Evolutionary conservation across 208 protist genomes (phyloP).

Genomic region (Tetramitus jugosus): DNA sequence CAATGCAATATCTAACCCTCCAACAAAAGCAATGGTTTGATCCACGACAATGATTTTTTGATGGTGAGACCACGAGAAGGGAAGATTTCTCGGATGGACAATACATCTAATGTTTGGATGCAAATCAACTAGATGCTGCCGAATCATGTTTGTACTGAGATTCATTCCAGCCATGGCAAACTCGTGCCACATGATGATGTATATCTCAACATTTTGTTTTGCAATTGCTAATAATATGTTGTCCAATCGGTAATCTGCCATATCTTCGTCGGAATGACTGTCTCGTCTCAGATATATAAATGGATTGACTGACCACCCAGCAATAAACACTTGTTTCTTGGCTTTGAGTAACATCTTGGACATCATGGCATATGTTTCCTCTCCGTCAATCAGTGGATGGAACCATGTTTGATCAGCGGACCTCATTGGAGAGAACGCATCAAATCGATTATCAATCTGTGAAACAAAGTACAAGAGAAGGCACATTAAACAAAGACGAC

Average conservation of each 20-base stretch:
- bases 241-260: slow-evolving; percentile 21
- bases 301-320: slow-evolving; percentile 28
- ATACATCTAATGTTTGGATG: slow-evolving; percentile 32
- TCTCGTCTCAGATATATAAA: slow-evolving; percentile 24
- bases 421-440: no score
- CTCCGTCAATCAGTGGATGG: no score
- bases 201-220: slow-evolving; percentile 31
- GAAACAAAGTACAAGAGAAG: no score
- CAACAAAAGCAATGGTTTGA: slow-evolving; percentile 27
- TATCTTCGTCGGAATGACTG: background rate
- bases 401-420: no score
- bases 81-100: slow-evolving; percentile 12
- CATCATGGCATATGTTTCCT: no score
- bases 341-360: no score
- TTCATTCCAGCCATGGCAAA: background rate
- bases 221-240: slow-evolving; percentile 31
- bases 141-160: background rate
- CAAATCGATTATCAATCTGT: no score
- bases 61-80: slow-evolving; percentile 27
- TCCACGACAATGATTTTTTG: slow-evolving; percentile 34
- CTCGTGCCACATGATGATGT: slow-evolving; percentile 30
- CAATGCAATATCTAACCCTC: slow-evolving; percentile 28
- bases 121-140: slow-evolving; percentile 16
- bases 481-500: no score
- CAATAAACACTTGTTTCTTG: slow-evolving; percentile 27